Conservation (phyloP, 1,284 basidiomycete species). For the Cutaneotrichosporon curvatum region DNA sequence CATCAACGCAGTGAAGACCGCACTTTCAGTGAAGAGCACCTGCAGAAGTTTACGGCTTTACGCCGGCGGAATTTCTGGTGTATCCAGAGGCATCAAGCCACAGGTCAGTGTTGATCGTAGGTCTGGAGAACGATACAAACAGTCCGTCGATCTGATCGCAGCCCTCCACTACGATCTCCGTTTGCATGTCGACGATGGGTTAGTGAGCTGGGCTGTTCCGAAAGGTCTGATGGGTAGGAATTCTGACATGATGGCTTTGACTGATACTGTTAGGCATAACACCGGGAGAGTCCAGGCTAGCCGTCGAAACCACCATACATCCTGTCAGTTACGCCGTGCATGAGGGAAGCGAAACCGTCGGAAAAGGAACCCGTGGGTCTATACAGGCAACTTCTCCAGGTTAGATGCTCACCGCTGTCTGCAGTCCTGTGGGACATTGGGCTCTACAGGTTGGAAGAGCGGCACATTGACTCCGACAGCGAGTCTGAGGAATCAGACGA, state of each 20-base stretch:
- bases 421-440: conserved; percentile 39
- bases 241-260: not conserved
- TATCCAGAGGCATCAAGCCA: conserved; percentile 38
- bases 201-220: conserved; percentile 35
- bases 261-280: not conserved
- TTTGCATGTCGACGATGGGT: conserved; percentile 30
- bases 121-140: not conserved
- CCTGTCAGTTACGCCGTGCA: conserved; percentile 58
- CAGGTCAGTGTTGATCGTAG: conserved; percentile 17
- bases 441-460: conserved; percentile 22
- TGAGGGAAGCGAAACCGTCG: conserved; percentile 69
- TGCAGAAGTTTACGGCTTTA: conserved; percentile 27
- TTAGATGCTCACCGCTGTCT: conserved; percentile 15
- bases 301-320: conserved; percentile 35
- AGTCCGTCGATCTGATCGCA: too few species aligned
- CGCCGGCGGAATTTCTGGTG: conserved; percentile 35
- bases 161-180: conserved; percentile 39
- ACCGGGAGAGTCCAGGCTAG: conserved; percentile 15
- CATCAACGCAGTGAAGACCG: too few species aligned
- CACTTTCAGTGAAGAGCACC: conserved; percentile 10
- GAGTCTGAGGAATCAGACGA: not conserved
- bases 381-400: too few species aligned
- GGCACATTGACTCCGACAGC: conserved; percentile 21
- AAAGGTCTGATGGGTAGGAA: conserved; percentile 30
- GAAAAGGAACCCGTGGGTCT: conserved; percentile 20